Percentiles rank a stretch among this genome's conserved stretches.
Conservation (phyloP, 495 filamentous ascomycete species). For the Sordaria brevicollis region DNA sequence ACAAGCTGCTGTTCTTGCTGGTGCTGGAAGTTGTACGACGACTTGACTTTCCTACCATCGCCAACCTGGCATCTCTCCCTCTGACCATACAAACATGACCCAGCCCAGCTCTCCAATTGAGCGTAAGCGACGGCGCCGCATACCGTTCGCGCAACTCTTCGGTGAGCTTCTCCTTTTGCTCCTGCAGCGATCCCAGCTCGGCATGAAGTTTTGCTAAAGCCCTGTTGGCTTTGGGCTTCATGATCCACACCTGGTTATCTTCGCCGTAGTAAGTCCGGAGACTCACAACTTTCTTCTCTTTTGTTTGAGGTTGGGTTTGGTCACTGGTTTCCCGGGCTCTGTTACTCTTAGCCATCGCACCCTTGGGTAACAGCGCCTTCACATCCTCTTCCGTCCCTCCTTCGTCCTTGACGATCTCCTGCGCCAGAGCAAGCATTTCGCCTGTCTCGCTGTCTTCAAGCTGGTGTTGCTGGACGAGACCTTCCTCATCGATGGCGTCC, state of each 20-base stretch:
- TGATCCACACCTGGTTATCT: constrained; percentile 69
- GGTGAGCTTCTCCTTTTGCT: constrained; percentile 49
- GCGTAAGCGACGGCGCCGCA: constrained; percentile 50
- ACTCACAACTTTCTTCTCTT: constrained; percentile 29
- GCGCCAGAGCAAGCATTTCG: constrained; percentile 56
- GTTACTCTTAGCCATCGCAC: constrained; percentile 12
- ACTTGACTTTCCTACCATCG: background rate
- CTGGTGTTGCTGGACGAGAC: constrained; percentile 65
- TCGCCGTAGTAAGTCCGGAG: constrained; percentile 38
- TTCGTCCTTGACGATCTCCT: constrained; percentile 53
- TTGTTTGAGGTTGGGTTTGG: constrained; percentile 28
- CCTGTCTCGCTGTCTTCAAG: constrained; percentile 61
- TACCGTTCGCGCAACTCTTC: constrained; percentile 43
- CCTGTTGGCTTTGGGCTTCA: constrained; percentile 64
- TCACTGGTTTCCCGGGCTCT: constrained; percentile 9
- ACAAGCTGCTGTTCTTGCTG: background rate
- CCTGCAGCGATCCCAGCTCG: constrained; percentile 45
- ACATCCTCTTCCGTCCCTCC: constrained; percentile 30
- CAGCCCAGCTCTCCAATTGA: constrained; percentile 73
- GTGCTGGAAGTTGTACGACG: background rate
- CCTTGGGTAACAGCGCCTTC: constrained; percentile 30
- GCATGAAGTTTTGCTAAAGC: constrained; percentile 56
- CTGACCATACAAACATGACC: constrained; percentile 89
- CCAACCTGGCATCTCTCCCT: constrained; percentile 53
- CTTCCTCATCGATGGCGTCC: constrained; percentile 86